A percentile compares a stretch with the other conserved stretches of the same genome.
These are phyloP conservation scores for Helenozyma baotianmanensis DNA, from an alignment of 805 yeast genomes.

Conservation along the genomic window DNA sequence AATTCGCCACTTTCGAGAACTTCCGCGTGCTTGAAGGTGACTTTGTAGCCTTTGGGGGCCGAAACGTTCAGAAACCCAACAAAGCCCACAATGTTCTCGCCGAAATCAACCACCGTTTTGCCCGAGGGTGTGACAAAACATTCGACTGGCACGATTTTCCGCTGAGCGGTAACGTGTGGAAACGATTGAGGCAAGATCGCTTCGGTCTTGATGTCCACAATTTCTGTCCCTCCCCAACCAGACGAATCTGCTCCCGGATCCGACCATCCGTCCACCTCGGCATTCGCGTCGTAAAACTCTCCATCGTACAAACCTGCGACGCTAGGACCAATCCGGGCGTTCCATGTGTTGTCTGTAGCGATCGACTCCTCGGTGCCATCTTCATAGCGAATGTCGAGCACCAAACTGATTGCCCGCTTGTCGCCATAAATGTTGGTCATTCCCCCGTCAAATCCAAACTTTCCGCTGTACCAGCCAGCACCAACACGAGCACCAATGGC, in stretches of 20 bases:
- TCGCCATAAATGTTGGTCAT: conserved; percentile 16
- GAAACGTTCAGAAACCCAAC: conserved; percentile 9
- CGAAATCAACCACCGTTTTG: conserved; percentile 20
- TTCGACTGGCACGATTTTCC: conserved; percentile 7
- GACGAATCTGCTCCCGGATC: conserved; percentile 1
- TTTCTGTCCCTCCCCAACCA: background rate
- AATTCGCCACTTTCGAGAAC: conserved; percentile 21
- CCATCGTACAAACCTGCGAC: conserved; percentile 18
- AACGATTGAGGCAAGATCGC: too few species aligned
- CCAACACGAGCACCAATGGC: conserved; percentile 10
- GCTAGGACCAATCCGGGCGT: conserved; percentile 14
- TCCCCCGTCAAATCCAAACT: conserved; percentile 21
- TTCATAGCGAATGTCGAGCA: conserved; percentile 11
- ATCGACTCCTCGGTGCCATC: conserved; percentile 10
- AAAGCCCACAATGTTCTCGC: conserved; percentile 19
- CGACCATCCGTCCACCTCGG: conserved; percentile 15
- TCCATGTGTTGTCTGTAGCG: conserved; percentile 17
- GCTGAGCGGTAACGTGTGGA: too few species aligned
- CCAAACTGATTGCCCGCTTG: conserved; percentile 13
- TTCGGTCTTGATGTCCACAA: too few species aligned
- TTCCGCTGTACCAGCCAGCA: conserved; percentile 22
- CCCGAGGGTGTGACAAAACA: conserved; percentile 14
- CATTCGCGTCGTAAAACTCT: conserved; percentile 19
- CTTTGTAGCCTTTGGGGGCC: conserved; percentile 14
- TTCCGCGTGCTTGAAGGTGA: conserved; percentile 17